These are phyloP conservation scores for Leccinum sublutescens DNA, from an alignment of 768 basidiomycete species.

Conservation along the genomic window DNA sequence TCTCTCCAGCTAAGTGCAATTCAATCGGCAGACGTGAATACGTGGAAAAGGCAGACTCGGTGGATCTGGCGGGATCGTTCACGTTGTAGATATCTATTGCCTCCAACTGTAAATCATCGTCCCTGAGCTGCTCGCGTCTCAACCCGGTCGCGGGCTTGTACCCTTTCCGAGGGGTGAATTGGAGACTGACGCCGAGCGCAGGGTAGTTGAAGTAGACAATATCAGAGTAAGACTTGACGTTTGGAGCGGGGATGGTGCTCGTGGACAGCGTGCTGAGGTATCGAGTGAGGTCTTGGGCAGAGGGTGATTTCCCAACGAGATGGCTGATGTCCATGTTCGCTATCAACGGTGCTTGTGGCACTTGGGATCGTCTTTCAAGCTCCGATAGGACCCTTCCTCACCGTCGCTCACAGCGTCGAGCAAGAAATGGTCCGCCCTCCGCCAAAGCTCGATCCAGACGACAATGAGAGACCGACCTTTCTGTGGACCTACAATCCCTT, in stretches of 20 bases:
- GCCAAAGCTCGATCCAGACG: slow-evolving; percentile 19
- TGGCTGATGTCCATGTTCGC: slow-evolving; percentile 22
- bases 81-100: slow-evolving; percentile 83
- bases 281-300: slow-evolving; percentile 41
- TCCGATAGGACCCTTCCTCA: slow-evolving; percentile 19
- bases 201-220: slow-evolving; percentile 86
- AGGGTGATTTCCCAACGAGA: slow-evolving; percentile 54
- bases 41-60: slow-evolving; percentile 54
- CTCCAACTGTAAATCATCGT: slow-evolving; percentile 56
- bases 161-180: slow-evolving; percentile 64
- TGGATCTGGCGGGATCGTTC: slow-evolving; percentile 39
- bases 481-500: slow-evolving; percentile 8
- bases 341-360: background rate
- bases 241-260: slow-evolving; percentile 37
- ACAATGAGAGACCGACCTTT: slow-evolving; percentile 8
- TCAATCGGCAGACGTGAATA: slow-evolving; percentile 56
- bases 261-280: slow-evolving; percentile 42
- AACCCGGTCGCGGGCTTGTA: slow-evolving; percentile 56
- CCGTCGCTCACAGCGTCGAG: slow-evolving; percentile 9
- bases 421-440: slow-evolving; percentile 21
- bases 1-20: slow-evolving; percentile 39
- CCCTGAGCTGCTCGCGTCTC: slow-evolving; percentile 44
- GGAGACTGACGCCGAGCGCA: slow-evolving; percentile 75
- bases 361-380: slow-evolving; percentile 16
- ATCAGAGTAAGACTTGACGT: slow-evolving; percentile 80